A percentile compares a stretch with the other conserved stretches of the same genome.
These are phyloP conservation scores for Fragilaria crotonensis DNA, from an alignment of 108 stramenopile genomes.

Conservation along the genomic window DNA sequence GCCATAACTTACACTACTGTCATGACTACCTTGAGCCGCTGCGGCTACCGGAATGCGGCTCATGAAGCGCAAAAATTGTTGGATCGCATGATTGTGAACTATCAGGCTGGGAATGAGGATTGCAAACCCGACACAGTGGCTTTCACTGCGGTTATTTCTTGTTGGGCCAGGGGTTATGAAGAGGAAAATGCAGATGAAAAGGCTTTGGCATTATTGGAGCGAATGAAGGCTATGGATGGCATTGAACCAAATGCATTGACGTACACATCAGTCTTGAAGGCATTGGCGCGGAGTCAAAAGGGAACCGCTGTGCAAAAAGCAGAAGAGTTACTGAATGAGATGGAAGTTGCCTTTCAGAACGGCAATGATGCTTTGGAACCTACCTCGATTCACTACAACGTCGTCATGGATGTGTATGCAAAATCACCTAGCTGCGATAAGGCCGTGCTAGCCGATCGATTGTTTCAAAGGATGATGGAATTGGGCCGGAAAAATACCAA, in stretches of 20 bases:
- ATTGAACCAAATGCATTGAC: conserved; percentile 42
- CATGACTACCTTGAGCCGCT: conserved; percentile 19
- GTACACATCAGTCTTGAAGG: conserved; percentile 37
- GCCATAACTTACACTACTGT: conserved; percentile 30
- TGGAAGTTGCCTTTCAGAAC: conserved; percentile 32
- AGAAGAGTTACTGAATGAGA: conserved; percentile 34
- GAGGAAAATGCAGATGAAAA: conserved; percentile 23
- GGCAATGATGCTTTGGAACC: conserved; percentile 12
- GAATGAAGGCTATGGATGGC: conserved; percentile 31
- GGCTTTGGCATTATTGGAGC: conserved; percentile 25
- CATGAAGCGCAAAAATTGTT: conserved; percentile 26
- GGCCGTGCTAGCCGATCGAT: conserved; percentile 18
- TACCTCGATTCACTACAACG: background rate
- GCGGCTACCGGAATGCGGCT: conserved; percentile 9
- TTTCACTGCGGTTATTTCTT: conserved; percentile 43
- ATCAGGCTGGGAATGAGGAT: conserved; percentile 9
- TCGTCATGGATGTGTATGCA: background rate
- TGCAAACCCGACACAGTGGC: conserved; percentile 36
- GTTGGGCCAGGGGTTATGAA: conserved; percentile 28
- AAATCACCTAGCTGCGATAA: background rate
- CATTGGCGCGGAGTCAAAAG: conserved; percentile 25
- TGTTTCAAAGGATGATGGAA: conserved; percentile 33
- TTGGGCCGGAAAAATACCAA: conserved; percentile 12
- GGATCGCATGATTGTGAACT: conserved; percentile 12
- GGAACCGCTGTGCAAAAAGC: conserved; percentile 11